phyloP scores from a whole-genome alignment of 441 rosid species.

The Breynia disticha region DNA sequence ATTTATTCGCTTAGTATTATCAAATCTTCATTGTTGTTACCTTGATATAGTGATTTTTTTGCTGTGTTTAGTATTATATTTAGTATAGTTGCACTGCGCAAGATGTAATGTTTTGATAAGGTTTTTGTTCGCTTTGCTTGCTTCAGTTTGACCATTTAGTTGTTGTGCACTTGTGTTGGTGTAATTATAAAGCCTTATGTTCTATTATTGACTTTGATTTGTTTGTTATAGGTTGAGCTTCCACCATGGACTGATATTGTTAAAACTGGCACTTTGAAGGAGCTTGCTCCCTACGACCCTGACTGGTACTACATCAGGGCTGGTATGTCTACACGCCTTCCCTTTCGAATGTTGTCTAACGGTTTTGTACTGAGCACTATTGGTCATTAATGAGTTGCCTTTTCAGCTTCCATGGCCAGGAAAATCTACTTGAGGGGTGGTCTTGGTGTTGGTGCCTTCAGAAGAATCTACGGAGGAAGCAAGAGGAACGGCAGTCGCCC shows the following conservation, averaged over 20 bases:
- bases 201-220: not conserved
- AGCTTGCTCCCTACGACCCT: conserved; percentile 84
- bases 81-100: no score
- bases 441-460: conserved; percentile 82
- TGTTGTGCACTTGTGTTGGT: no score
- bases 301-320: conserved; percentile 81
- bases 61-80: no score
- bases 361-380: not conserved
- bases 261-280: conserved; percentile 64
- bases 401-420: conserved; percentile 85
- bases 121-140: no score
- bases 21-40: no score
- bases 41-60: no score
- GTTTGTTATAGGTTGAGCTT: conserved; percentile 45
- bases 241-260: conserved; percentile 85
- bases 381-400: not conserved
- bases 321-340: conserved; percentile 25
- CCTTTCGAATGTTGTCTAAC: not conserved
- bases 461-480: conserved; percentile 87
- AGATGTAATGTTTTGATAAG: no score
- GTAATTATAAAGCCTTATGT: no score
- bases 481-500: conserved; percentile 91
- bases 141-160: no score
- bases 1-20: no score
- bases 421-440: conserved; percentile 83